These are phyloP conservation scores for Acacia acuminata DNA, from an alignment of 306 rosid genomes.

Conservation along the genomic window DNA sequence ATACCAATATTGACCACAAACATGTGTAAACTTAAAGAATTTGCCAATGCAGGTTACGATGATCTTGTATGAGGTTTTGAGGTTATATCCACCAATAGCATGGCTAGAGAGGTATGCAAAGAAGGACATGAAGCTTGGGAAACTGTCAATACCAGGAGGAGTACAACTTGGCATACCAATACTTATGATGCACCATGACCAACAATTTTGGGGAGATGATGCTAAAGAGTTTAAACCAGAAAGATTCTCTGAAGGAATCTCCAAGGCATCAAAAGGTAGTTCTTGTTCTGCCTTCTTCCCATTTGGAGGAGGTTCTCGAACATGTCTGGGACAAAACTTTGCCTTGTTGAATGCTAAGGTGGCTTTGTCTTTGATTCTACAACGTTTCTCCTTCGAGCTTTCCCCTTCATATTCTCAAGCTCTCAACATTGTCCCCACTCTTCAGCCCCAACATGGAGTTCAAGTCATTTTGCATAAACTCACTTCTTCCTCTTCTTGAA, in stretches of 20 bases:
- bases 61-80: conserved; percentile 68
- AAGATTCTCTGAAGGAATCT: conserved; percentile 50
- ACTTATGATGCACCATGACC: conserved; percentile 36
- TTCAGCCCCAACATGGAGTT: conserved; percentile 48
- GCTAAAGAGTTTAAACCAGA: conserved; percentile 48
- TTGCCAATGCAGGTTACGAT: conserved; percentile 26
- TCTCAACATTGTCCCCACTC: background rate
- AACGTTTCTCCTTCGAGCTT: conserved; percentile 46
- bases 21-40: background rate
- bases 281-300: conserved; percentile 29
- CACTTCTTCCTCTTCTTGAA: too few relatives aligned
- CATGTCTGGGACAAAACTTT: conserved; percentile 48
- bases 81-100: conserved; percentile 50
- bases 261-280: conserved; percentile 34
- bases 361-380: conserved; percentile 44
- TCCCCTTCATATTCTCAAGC: conserved; percentile 46
- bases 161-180: conserved; percentile 17
- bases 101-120: background rate
- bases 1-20: background rate
- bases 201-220: conserved; percentile 44
- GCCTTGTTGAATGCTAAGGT: conserved; percentile 46
- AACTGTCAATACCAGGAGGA: conserved; percentile 30
- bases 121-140: conserved; percentile 36
- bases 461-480: background rate
- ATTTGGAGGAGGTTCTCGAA: conserved; percentile 46